Evolutionary conservation across 2,329 filamentous ascomycete species (phyloP), one percentile per base, ranked within the genome.

Genomic region (Apiospora phragmitis): DNA sequence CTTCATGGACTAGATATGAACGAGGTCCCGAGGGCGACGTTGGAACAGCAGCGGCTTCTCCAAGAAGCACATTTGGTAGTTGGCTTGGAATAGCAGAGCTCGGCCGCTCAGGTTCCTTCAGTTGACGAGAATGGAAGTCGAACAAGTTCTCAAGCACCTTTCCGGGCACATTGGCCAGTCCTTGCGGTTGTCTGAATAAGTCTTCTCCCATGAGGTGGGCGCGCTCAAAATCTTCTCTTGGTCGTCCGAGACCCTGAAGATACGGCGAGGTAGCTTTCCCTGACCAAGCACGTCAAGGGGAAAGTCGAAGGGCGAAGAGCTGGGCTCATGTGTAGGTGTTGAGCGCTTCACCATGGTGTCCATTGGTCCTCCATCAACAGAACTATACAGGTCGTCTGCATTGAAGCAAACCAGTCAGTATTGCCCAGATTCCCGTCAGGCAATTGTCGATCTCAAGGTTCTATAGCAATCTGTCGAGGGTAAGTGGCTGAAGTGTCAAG

Each of bases 191-290:
- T 42, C 69, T 68, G 35, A 73, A 70, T 5, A 77, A 72, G 21
- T 70, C 68, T 67, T 75, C 69, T 51, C 79, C 82, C 81, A 83
- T 8, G 81, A 86, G 21, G 84, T 80, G 7, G 79, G 72, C 14
- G 81, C 76, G 7, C 84, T 81, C 1, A 92, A 78, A 6, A 91
- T 79, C 11, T 80, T 74, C 59, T 78, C 75, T 74, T 92, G 90
- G 21, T 86, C 81, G 35, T 77, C 79, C 1, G 85, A 82, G 68
- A 89, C 85, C 32, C 75, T 79, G 42, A 86, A 76, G 73, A 86
- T 83, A 59, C 75, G 78, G 24, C 79, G 80, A 41, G 79, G 77
- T 69, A 88, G 83, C 24, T 74, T 78, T 42, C 75, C 78, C 24
- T 77, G 70, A 67, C 76, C 78, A 66, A 80, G n/a, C 43, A 78